A percentile compares a stretch with the other conserved stretches of the same genome.
Conservation (phyloP, 139 green algal genomes). For the Mychonastes homosphaera region DNA sequence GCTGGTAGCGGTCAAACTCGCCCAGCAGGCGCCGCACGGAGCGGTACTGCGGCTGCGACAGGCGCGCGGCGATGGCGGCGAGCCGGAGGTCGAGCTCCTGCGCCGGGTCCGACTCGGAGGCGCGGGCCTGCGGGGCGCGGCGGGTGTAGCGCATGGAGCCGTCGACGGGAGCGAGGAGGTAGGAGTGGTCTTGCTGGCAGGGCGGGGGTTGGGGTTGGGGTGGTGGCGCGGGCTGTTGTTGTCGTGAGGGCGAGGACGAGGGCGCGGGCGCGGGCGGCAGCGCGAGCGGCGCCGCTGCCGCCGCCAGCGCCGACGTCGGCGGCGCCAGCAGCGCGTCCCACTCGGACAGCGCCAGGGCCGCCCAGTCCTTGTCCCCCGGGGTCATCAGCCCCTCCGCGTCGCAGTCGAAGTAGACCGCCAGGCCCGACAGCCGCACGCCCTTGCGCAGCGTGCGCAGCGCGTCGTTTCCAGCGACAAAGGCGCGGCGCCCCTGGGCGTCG, state of each 20-base stretch:
- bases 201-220: neutral
- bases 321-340: conserved; percentile 70
- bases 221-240: neutral
- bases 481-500: conserved; percentile 56
- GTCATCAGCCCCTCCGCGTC: conserved; percentile 32
- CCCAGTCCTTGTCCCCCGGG: conserved; percentile 28
- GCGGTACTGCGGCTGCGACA: conserved; percentile 58
- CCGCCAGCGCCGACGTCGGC: conserved; percentile 9
- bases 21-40: conserved; percentile 57
- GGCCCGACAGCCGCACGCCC: conserved; percentile 44
- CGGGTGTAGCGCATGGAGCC: conserved; percentile 48
- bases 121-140: conserved; percentile 28
- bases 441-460: conserved; percentile 75
- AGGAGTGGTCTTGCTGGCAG: conserved; percentile 32
- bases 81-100: conserved; percentile 32
- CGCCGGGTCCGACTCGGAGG: conserved; percentile 22
- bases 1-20: conserved; percentile 46
- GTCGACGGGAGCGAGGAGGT: conserved; percentile 56
- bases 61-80: conserved; percentile 25
- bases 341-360: conserved; percentile 24
- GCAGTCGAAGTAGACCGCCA: conserved; percentile 76
- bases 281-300: neutral
- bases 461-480: conserved; percentile 64
- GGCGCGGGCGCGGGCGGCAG: neutral
- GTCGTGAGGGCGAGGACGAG: neutral